A percentile compares a stretch with the other conserved stretches of the same genome.
phyloP scores from a whole-genome alignment of 129 eudicot genomes.

The Chrysanthemum makinoi region DNA sequence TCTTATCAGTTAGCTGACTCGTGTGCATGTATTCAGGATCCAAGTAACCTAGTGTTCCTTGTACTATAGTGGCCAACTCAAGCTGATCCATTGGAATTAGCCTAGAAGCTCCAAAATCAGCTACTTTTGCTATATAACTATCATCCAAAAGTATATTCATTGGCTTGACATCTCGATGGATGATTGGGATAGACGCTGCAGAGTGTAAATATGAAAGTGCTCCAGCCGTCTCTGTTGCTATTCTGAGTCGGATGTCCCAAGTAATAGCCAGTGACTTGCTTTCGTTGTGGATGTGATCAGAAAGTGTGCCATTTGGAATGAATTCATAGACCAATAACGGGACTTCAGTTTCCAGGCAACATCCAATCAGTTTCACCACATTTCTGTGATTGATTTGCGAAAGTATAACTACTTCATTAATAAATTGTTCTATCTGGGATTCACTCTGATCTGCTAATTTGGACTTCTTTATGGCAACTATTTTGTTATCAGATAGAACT shows the following conservation, averaged over 20 bases:
- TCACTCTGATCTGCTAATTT: slow-evolving; percentile 14
- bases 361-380: slow-evolving; percentile 35
- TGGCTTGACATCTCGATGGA: slow-evolving; percentile 49
- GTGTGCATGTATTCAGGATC: slow-evolving; percentile 52
- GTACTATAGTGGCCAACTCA: slow-evolving; percentile 39
- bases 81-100: slow-evolving; percentile 38
- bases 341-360: slow-evolving; percentile 31
- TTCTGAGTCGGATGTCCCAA: slow-evolving; percentile 31
- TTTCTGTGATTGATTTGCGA: slow-evolving; percentile 39
- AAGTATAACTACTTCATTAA: slow-evolving; percentile 41
- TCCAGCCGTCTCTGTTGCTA: slow-evolving; percentile 41
- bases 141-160: slow-evolving; percentile 44
- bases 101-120: slow-evolving; percentile 51
- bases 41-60: slow-evolving; percentile 49
- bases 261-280: slow-evolving; percentile 11
- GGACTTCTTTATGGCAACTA: slow-evolving; percentile 46
- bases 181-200: slow-evolving; percentile 38
- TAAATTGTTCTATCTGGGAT: slow-evolving; percentile 42
- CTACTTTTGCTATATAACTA: slow-evolving; percentile 41
- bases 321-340: slow-evolving; percentile 32
- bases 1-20: slow-evolving; percentile 35
- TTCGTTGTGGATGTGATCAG: slow-evolving; percentile 32
- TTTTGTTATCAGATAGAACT: slow-evolving; percentile 24
- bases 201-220: slow-evolving; percentile 45
- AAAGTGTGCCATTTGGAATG: slow-evolving; percentile 48